Conservation (phyloP, 768 basidiomycete genomes). For the Lactifluus subvellereus region DNA sequence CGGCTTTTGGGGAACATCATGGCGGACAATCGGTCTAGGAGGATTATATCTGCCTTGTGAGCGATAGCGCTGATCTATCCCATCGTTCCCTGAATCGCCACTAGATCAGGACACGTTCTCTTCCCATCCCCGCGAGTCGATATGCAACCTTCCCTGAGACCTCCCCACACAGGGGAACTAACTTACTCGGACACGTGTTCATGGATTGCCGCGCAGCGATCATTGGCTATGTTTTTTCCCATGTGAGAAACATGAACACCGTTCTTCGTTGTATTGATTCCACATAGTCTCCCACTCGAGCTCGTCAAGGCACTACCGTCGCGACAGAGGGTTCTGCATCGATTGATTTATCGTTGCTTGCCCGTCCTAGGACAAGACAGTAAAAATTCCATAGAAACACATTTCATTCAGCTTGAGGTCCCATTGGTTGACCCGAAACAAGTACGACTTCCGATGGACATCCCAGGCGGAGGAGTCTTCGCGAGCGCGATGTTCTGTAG, state of each 20-base stretch:
- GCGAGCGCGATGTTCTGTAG: background rate
- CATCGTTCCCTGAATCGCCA: constrained; percentile 12
- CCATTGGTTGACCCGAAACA: constrained; percentile 10
- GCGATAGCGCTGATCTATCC: background rate
- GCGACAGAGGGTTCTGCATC: constrained; percentile 19
- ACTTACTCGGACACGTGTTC: constrained; percentile 39
- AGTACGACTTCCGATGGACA: background rate
- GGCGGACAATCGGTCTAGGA: background rate
- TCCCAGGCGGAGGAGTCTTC: background rate
- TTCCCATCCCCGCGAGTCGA: constrained; percentile 29
- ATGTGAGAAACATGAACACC: constrained; percentile 34
- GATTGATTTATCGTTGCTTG: constrained; percentile 18
- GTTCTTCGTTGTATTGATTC: background rate
- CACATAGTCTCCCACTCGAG: constrained; percentile 17
- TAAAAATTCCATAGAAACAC: background rate
- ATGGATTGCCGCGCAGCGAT: constrained; percentile 38
- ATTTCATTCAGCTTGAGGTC: constrained; percentile 19
- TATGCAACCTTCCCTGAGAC: background rate
- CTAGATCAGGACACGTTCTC: constrained; percentile 59
- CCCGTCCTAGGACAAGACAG: background rate
- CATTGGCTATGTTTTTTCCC: constrained; percentile 41
- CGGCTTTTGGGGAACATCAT: background rate
- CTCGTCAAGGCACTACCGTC: constrained; percentile 17
- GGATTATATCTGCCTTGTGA: constrained; percentile 14
- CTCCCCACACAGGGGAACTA: constrained; percentile 26